Evolutionary conservation across 305 asterid species (phyloP).

Genomic region (Ruellia speciosa): DNA sequence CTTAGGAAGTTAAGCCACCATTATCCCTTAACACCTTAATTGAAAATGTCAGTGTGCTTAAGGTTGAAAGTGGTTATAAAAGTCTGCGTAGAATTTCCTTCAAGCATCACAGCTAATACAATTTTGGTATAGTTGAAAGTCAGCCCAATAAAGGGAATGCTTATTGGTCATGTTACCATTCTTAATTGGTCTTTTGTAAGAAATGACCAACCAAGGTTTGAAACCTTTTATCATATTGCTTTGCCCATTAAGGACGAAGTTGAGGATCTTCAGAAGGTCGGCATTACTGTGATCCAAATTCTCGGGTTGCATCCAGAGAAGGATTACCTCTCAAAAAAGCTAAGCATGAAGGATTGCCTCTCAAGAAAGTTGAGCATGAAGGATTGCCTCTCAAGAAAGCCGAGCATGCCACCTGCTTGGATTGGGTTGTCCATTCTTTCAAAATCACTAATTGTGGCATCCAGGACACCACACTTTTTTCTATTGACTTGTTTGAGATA

Average conservation of each 20-base stretch:
- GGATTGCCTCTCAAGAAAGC: conserved; percentile 67
- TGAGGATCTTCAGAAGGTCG: conserved; percentile 77
- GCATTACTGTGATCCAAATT: conserved; percentile 57
- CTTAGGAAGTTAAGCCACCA: conserved; percentile 99
- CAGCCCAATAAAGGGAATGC: conserved; percentile 3
- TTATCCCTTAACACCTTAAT: conserved; percentile 77
- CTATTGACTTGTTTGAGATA: conserved; percentile 65
- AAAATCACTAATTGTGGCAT: conserved; percentile 64
- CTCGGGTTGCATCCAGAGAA: conserved; percentile 77
- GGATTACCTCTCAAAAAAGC: no score
- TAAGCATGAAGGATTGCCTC: no score
- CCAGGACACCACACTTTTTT: conserved; percentile 68
- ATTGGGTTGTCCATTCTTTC: conserved; percentile 80
- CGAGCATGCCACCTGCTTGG: conserved; percentile 67
- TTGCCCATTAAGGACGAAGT: conserved; percentile 76
- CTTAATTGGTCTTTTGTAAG: conserved; percentile 6
- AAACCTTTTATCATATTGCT: conserved; percentile 70
- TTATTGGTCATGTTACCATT: conserved; percentile 2
- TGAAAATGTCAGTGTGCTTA: conserved; percentile 86
- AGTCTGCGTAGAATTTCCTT: conserved; percentile 86
- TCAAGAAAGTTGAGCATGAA: no score
- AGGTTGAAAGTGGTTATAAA: conserved; percentile 94
- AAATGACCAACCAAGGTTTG: conserved; percentile 30
- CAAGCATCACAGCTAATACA: conserved; percentile 79
- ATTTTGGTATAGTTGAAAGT: no score